These are phyloP conservation scores for Aspergillus sp. DNA, from an alignment of 2,329 filamentous ascomycete genomes.

Conservation along the genomic window DNA sequence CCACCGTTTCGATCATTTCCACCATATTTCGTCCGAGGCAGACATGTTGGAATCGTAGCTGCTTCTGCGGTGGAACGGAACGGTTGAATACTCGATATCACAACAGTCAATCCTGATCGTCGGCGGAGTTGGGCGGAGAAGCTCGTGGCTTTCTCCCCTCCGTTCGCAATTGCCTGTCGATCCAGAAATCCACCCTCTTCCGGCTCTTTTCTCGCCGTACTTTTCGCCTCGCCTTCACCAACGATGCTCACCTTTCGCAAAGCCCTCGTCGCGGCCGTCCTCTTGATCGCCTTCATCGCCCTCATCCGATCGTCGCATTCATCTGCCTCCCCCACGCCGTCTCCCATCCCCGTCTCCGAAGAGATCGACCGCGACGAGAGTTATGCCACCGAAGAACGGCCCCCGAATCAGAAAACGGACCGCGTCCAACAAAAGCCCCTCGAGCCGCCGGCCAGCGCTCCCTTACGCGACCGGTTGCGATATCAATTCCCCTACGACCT, in stretches of 20 bases:
- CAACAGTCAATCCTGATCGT: neutral
- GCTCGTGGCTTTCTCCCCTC: neutral
- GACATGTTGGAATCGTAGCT: slow-evolving; percentile 11
- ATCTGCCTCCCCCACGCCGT: slow-evolving; percentile 47
- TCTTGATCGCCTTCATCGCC: slow-evolving; percentile 68
- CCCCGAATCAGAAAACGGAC: slow-evolving; percentile 13
- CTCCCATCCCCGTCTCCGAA: slow-evolving; percentile 25
- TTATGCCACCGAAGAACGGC: slow-evolving; percentile 14
- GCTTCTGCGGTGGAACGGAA: slow-evolving; percentile 9
- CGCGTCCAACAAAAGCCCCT: slow-evolving; percentile 44
- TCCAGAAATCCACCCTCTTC: neutral
- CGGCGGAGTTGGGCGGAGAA: slow-evolving; percentile 15
- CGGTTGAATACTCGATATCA: neutral
- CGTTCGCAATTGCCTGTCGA: slow-evolving; percentile 8
- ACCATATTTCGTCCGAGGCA: neutral
- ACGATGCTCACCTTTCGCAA: slow-evolving; percentile 77
- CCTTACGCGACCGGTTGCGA: slow-evolving; percentile 75
- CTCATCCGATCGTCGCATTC: slow-evolving; percentile 64
- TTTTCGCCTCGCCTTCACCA: slow-evolving; percentile 9
- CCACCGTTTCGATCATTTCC: neutral
- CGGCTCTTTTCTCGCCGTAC: neutral
- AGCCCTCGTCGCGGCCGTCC: slow-evolving; percentile 69
- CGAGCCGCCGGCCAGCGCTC: slow-evolving; percentile 69
- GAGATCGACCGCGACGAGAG: slow-evolving; percentile 21
- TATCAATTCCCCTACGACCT: slow-evolving; percentile 95